Evolutionary conservation across 2,329 filamentous ascomycete genomes (phyloP).

Genomic region (Albophoma yamanashiensis): DNA sequence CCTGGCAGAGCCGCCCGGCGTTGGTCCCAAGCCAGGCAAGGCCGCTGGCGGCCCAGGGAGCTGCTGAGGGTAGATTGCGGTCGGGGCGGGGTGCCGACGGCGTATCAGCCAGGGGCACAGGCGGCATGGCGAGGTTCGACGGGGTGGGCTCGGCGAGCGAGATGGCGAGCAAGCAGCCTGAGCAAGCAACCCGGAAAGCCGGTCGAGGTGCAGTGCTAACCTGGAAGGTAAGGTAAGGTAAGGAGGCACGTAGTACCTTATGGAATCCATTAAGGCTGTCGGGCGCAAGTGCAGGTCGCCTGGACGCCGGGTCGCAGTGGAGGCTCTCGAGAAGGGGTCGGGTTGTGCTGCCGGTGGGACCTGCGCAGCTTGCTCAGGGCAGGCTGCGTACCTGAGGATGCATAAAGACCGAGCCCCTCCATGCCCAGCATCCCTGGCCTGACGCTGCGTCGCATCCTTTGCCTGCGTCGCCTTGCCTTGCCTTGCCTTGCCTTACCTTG

Average conservation of each 20-base stretch:
- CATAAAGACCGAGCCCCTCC: constrained; percentile 5
- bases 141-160: no score
- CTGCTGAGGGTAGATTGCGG: background rate
- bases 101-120: background rate
- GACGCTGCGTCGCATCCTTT: background rate
- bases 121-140: no score
- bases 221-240: no score
- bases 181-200: background rate
- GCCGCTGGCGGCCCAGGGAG: background rate
- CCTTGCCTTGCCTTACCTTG: background rate
- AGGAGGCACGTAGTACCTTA: no score
- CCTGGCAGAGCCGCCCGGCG: background rate
- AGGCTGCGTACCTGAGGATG: background rate
- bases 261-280: no score
- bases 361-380: background rate
- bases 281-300: no score
- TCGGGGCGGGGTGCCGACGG: background rate
- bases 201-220: no score
- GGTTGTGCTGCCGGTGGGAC: background rate
- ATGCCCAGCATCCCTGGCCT: constrained; percentile 3
- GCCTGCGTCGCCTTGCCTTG: background rate
- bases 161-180: no score
- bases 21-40: background rate
- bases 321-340: background rate
- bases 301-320: background rate